Evolutionary conservation across 305 asterid genomes (phyloP).

Genomic region (Rubia occidens): DNA sequence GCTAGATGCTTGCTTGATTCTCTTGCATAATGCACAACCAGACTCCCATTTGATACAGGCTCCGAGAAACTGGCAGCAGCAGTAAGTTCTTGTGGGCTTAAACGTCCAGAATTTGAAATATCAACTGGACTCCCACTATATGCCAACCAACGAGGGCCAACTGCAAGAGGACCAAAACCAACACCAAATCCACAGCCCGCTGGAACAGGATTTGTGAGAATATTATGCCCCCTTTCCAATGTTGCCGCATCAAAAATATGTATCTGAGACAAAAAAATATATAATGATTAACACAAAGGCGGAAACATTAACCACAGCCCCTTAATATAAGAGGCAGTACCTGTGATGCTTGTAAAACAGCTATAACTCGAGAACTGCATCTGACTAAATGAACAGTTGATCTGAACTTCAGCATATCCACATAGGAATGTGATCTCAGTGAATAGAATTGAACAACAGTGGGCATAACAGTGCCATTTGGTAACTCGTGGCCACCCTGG

Average conservation of each 20-base stretch:
- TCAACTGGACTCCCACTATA: conserved; percentile 80
- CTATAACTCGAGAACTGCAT: conserved; percentile 74
- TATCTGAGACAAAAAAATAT: conserved; percentile 34
- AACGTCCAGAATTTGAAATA: conserved; percentile 48
- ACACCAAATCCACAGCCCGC: conserved; percentile 45
- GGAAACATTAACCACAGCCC: background rate
- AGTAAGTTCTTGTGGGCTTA: conserved; percentile 72
- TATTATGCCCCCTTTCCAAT: conserved; percentile 60
- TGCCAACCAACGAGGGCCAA: conserved; percentile 96
- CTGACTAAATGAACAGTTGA: conserved; percentile 73
- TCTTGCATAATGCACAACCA: conserved; percentile 87
- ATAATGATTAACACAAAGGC: conserved; percentile 8
- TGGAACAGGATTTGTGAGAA: conserved; percentile 73
- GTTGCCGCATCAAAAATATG: conserved; percentile 79
- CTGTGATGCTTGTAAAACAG: conserved; percentile 82
- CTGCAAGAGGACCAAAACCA: conserved; percentile 89
- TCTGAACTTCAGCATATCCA: conserved; percentile 72
- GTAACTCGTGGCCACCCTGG: conserved; percentile 37
- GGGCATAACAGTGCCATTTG: conserved; percentile 42
- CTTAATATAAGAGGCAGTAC: conserved; percentile 28
- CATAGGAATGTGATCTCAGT: conserved; percentile 67
- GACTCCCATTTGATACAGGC: conserved; percentile 63
- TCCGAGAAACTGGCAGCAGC: conserved; percentile 46
- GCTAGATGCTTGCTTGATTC: conserved; percentile 96
- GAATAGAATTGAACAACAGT: conserved; percentile 88